Evolutionary conservation across 306 rosid species (phyloP), one percentile per base, ranked within the genome.

Genomic region (Gastrolobium villosum): DNA sequence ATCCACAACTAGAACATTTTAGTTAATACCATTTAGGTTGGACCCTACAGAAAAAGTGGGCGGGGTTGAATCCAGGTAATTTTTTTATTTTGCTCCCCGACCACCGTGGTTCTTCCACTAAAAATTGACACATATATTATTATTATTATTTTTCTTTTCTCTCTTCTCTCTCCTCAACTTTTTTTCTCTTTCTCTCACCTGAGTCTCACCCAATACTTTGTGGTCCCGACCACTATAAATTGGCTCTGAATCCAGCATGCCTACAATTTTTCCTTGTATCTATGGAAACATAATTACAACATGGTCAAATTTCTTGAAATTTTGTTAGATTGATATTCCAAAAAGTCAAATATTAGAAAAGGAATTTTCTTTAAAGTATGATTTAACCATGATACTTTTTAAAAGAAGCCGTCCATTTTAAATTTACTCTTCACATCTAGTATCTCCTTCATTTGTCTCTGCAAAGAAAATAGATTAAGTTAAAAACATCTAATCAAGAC

Each of bases 391-490:
- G 75, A 79, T 35, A 1, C 52, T 20, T 48, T 48, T 45, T 2
- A 57, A 64, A 76, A 50, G 30, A 36, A 67, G 2, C 39, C 57
- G 10, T 50, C 48, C 40, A 14, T 37, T 54, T 60, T 54, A 46
- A 78, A 81, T 28, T 79, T 73, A 3, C 61, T 78, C 72, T 54
- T 78, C 31, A 54, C 79, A 62, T 70, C 56, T 30, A 74, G 35
- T 10, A 85, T 77, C 86, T 85, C 84, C 75, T 73, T 70, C 75
- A 26, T 62, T 70, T 85, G 88, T 32, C 5, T 14, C 88, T 85
- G 88, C 36, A 78, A 73, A 50, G 28, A 65, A 77, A 81, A 73
- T 35, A 55, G 40, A 48, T 72, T 10, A 56, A 46, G 67, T 80
- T 49, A 72, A 52, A 72, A 72, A 49, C 36, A 65, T 34, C 74